Evolutionary conservation across 257 asterid genomes (phyloP).

Genomic region (Coffea canephora): DNA sequence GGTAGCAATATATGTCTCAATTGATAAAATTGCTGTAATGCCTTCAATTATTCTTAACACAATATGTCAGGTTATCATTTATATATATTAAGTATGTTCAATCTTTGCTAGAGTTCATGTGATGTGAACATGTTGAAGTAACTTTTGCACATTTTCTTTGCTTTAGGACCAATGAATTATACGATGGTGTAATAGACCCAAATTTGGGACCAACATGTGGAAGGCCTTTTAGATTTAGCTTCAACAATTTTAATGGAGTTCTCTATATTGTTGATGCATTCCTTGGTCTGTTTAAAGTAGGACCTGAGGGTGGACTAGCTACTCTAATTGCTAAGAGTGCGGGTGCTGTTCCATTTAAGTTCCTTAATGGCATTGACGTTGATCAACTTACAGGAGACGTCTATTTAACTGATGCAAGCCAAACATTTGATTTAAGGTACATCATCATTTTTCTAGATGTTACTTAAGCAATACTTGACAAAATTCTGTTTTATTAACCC

Average conservation of each 20-base stretch:
- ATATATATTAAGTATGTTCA: no score
- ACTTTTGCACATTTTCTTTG: no score
- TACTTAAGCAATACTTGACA: no score
- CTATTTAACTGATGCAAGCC: neutral
- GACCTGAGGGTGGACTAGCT: slow-evolving; percentile 34
- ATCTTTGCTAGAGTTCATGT: no score
- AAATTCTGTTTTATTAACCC: no score
- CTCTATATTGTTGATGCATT: slow-evolving; percentile 37
- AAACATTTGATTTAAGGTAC: neutral
- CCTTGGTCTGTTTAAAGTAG: slow-evolving; percentile 44
- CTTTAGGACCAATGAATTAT: slow-evolving; percentile 33
- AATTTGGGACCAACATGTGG: slow-evolving; percentile 30
- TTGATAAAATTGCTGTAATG: no score
- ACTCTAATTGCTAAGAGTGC: neutral
- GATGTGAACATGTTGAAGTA: no score
- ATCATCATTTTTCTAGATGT: no score
- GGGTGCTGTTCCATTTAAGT: neutral
- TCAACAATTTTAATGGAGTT: slow-evolving; percentile 29
- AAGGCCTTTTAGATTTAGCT: slow-evolving; percentile 40
- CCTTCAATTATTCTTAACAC: no score
- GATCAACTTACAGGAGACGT: neutral
- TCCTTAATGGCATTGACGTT: neutral
- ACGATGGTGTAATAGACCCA: slow-evolving; percentile 31
- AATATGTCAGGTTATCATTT: no score
- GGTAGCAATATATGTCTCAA: no score